Evolutionary conservation across 1,139 yeast genomes (phyloP).

Genomic region (Kodamaea fungicola): DNA sequence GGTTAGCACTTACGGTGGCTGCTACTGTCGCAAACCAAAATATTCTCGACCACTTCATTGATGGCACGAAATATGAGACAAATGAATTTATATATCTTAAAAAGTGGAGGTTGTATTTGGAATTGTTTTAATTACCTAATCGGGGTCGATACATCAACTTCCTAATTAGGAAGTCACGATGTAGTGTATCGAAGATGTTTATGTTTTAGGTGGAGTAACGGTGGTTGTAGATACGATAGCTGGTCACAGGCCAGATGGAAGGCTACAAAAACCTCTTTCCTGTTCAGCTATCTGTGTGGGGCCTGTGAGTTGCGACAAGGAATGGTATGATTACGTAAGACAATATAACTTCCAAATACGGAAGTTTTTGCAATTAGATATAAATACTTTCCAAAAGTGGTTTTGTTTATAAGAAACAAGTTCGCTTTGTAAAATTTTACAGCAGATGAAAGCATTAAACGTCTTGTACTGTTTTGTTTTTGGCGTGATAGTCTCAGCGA

Average conservation of each 20-base stretch:
- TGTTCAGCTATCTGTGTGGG: too few relatives aligned
- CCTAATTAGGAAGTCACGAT: conserved; percentile 2
- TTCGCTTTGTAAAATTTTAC: background rate
- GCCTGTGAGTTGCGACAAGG: too few relatives aligned
- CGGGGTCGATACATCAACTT: conserved; percentile 1
- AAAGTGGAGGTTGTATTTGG: background rate
- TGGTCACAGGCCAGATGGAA: too few relatives aligned
- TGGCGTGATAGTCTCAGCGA: conserved; percentile 6
- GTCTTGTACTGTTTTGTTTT: conserved; percentile 8
- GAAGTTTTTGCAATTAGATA: conserved; percentile 5
- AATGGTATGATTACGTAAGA: too few relatives aligned
- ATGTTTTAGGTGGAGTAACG: too few relatives aligned
- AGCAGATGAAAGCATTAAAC: conserved; percentile 9
- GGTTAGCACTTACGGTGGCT: conserved; percentile 3
- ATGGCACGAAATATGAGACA: background rate
- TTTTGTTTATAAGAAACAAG: too few relatives aligned
- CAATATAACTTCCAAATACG: conserved; percentile 9
- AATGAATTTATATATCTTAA: too few relatives aligned
- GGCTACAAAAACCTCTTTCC: too few relatives aligned
- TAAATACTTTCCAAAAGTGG: background rate
- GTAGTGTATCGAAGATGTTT: too few relatives aligned
- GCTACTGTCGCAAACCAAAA: conserved; percentile 3
- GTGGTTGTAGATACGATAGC: too few relatives aligned
- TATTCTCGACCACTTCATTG: conserved; percentile 10
- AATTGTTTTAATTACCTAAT: conserved; percentile 4